A percentile compares a stretch with the other conserved stretches of the same genome.
These are phyloP conservation scores for Quercus tomentella DNA, from an alignment of 331 rosid species.

Conservation along the genomic window DNA sequence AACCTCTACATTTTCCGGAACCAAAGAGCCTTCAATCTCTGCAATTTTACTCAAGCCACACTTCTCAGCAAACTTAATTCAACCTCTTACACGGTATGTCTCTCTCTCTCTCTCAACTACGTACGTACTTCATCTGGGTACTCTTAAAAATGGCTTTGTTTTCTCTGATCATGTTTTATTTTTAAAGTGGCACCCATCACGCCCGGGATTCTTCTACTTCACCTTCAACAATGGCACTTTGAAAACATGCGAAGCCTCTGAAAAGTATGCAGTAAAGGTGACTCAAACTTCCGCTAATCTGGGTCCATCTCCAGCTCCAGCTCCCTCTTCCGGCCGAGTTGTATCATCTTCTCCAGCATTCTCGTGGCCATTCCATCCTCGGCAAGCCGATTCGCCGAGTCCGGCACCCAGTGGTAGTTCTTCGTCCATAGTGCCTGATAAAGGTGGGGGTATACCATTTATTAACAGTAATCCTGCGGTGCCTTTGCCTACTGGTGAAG, in stretches of 20 bases:
- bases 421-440: conserved; percentile 44
- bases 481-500: conserved; percentile 92
- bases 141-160: background rate
- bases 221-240: conserved; percentile 68
- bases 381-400: conserved; percentile 42
- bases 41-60: conserved; percentile 78
- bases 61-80: conserved; percentile 63
- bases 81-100: conserved; percentile 53
- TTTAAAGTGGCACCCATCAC: conserved; percentile 91
- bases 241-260: conserved; percentile 54
- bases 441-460: conserved; percentile 66
- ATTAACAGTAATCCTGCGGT: conserved; percentile 97
- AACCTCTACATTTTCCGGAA: conserved; percentile 88
- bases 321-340: conserved; percentile 58
- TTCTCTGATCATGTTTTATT: background rate
- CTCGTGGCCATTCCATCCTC: conserved; percentile 88
- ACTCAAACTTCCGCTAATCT: conserved; percentile 22
- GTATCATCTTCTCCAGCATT: conserved; percentile 50
- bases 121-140: conserved; percentile 11
- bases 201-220: conserved; percentile 81
- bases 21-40: conserved; percentile 60
- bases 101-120: conserved; percentile 1
- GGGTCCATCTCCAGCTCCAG: conserved; percentile 58
- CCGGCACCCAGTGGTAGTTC: conserved; percentile 46
- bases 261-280: conserved; percentile 72